These are phyloP conservation scores for Aegle marmelos DNA, from an alignment of 345 rosid species.

Conservation along the genomic window DNA sequence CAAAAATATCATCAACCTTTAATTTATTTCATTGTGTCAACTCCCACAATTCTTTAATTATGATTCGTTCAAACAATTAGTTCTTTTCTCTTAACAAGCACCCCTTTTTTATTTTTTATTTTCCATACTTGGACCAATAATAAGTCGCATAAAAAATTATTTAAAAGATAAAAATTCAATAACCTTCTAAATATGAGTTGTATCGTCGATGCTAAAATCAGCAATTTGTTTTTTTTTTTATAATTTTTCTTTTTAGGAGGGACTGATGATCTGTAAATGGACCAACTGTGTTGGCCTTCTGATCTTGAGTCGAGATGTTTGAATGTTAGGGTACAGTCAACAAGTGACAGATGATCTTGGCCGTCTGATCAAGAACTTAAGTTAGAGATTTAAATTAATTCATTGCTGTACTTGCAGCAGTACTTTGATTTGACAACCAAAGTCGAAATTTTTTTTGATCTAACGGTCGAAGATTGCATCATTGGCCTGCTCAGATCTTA, in stretches of 20 bases:
- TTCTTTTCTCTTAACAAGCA: background rate
- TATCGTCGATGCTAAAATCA: too few relatives aligned
- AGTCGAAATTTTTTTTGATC: background rate
- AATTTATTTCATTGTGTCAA: constrained; percentile 10
- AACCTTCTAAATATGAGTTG: too few relatives aligned
- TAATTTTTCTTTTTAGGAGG: too few relatives aligned
- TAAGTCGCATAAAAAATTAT: too few relatives aligned
- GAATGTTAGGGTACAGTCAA: constrained; percentile 24
- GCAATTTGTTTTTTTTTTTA: too few relatives aligned
- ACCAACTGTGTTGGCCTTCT: constrained; percentile 14
- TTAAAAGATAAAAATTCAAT: background rate
- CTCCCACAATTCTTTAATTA: background rate
- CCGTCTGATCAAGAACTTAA: constrained; percentile 1
- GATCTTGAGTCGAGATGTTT: constrained; percentile 24
- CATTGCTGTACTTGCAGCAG: constrained; percentile 16
- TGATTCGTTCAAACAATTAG: background rate
- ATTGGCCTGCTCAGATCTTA: background rate
- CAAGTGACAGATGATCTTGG: constrained; percentile 12
- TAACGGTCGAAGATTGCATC: constrained; percentile 4
- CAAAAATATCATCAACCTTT: background rate
- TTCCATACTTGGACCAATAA: too few relatives aligned
- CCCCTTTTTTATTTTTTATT: background rate
- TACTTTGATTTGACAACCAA: constrained; percentile 7
- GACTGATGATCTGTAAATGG: constrained; percentile 18
- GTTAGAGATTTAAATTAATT: background rate